A percentile compares a stretch with the other conserved stretches of the same genome.
phyloP scores from a whole-genome alignment of 805 yeast genomes.

The Starmerella riodocensis region DNA sequence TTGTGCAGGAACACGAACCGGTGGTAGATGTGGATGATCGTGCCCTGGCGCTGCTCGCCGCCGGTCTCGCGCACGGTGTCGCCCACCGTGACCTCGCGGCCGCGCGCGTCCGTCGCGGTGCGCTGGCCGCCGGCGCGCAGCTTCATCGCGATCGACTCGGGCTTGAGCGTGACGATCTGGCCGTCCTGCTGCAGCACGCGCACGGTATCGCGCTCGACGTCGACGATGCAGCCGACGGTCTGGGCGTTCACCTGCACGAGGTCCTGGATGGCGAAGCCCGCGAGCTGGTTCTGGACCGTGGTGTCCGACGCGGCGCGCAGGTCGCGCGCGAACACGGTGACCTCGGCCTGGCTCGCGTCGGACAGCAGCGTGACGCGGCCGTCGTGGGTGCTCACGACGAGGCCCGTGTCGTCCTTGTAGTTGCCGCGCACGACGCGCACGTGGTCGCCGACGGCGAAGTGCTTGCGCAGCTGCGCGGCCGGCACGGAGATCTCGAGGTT shows the following conservation, averaged over 20 bases:
- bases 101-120: constrained; percentile 74
- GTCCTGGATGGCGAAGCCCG: constrained; percentile 76
- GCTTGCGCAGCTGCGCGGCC: constrained; percentile 64
- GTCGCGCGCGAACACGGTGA: constrained; percentile 85
- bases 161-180: constrained; percentile 52
- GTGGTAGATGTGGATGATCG: constrained; percentile 73
- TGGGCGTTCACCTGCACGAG: constrained; percentile 77
- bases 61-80: constrained; percentile 79
- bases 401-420: constrained; percentile 86
- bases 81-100: constrained; percentile 75
- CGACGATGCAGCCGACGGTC: constrained; percentile 76
- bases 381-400: constrained; percentile 72
- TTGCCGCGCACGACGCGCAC: constrained; percentile 86
- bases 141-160: constrained; percentile 72
- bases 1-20: constrained; percentile 68
- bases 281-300: constrained; percentile 54
- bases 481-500: constrained; percentile 68
- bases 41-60: constrained; percentile 82
- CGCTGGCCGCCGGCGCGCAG: constrained; percentile 46
- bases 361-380: constrained; percentile 71
- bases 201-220: constrained; percentile 78
- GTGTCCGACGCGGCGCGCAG: constrained; percentile 85
- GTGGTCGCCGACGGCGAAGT: constrained; percentile 85
- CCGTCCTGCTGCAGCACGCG: constrained; percentile 75
- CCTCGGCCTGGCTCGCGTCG: constrained; percentile 76